Conservation (phyloP, 2,329 filamentous ascomycete species). For the Xylaria arbuscula region DNA sequence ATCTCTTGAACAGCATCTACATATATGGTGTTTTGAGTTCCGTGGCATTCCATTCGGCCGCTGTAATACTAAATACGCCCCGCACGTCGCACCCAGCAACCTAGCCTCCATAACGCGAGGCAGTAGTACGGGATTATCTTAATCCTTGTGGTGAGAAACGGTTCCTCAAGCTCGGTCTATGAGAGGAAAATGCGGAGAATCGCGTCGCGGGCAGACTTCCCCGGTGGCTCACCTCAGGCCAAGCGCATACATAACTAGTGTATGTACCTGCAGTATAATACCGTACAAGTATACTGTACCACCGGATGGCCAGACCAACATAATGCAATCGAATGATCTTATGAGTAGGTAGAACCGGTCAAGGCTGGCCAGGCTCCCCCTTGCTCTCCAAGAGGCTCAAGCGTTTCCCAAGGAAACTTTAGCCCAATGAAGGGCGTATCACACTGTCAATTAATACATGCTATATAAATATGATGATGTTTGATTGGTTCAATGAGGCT, state of each 20-base stretch:
- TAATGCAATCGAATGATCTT: conserved; percentile 22
- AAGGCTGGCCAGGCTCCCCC: conserved; percentile 20
- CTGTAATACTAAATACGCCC: not conserved
- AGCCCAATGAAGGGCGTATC: not conserved
- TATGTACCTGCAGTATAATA: not conserved
- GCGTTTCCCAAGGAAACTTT: not conserved
- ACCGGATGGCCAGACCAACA: conserved; percentile 15
- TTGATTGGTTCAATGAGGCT: not conserved
- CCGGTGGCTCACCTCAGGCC: conserved; percentile 22
- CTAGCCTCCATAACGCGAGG: not conserved
- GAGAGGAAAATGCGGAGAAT: conserved; percentile 28
- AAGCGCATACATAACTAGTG: too few species aligned
- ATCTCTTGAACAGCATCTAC: not conserved
- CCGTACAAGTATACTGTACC: not conserved
- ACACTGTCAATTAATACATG: not conserved
- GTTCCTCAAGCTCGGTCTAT: conserved; percentile 4
- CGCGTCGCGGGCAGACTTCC: conserved; percentile 13
- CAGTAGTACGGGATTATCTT: conserved; percentile 4
- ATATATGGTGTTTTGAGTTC: not conserved
- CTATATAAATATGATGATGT: not conserved
- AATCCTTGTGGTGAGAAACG: conserved; percentile 10
- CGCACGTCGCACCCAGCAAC: not conserved
- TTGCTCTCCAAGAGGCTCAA: conserved; percentile 16
- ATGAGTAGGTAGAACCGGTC: conserved; percentile 3
- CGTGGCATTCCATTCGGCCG: too few species aligned